Evolutionary conservation across 192 early-diverging fungal species (phyloP).

Genomic region (Cetraspora pellucida): DNA sequence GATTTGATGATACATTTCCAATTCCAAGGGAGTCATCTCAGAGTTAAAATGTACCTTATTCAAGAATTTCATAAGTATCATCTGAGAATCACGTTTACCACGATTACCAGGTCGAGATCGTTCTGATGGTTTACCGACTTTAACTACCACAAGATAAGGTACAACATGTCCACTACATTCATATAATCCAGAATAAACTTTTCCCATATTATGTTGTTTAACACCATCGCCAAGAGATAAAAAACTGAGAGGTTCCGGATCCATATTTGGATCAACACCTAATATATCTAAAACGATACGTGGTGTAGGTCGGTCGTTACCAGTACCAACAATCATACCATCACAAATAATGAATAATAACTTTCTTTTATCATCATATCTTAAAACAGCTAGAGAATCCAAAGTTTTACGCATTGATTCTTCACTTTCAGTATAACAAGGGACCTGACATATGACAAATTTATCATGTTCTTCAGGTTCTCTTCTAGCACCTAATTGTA

Average conservation of each 20-base stretch:
- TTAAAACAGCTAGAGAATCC: slow-evolving; percentile 86
- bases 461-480: slow-evolving; percentile 83
- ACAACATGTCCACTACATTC: slow-evolving; percentile 91
- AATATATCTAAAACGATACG: slow-evolving; percentile 96
- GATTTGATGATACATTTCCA: slow-evolving; percentile 98
- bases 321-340: slow-evolving; percentile 95
- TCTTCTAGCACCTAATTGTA: slow-evolving; percentile 78
- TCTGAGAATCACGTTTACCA: slow-evolving; percentile 99
- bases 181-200: slow-evolving; percentile 97
- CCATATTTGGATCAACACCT: slow-evolving; percentile 80
- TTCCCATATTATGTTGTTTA: slow-evolving; percentile 95
- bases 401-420: slow-evolving; percentile 90
- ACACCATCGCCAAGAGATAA: slow-evolving; percentile 87
- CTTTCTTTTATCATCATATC: slow-evolving; percentile 98
- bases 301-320: slow-evolving; percentile 95
- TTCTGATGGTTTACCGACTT: slow-evolving; percentile 89
- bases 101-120: slow-evolving; percentile 89
- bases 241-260: slow-evolving; percentile 86
- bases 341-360: slow-evolving; percentile 95
- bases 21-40: slow-evolving; percentile 93
- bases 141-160: slow-evolving; percentile 95
- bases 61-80: slow-evolving; percentile 97
- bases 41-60: slow-evolving; percentile 94
- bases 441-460: slow-evolving; percentile 93
- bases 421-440: slow-evolving; percentile 98